Base-by-base conservation (phyloP, 1,284 basidiomycete genomes). In the Malassezia psittaci region DNA sequence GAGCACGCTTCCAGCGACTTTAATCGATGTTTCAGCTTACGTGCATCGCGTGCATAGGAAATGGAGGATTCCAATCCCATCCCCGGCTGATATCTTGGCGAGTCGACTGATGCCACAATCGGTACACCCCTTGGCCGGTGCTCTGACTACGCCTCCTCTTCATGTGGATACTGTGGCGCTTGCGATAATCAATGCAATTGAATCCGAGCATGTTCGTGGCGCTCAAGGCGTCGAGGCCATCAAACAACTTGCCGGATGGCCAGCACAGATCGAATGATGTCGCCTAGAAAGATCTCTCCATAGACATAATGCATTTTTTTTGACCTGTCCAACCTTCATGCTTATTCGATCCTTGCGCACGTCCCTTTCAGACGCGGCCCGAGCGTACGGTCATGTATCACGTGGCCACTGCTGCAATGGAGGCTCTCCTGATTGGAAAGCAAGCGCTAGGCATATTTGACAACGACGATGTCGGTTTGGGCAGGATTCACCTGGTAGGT, bases 151-250 rank as follows among this genome's bases (percentile, higher is more conserved):
- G 51, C 88, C 85, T 24, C 90, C 94, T 0, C 83, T 98, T 45
- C 93, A 98, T 71, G 88, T 96, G 24, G 93, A 98, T 67, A 90
- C 93, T 58, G 89, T 98, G 37, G 93, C 86, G 1, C 83, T 85
- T 65, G 89, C 90, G 0, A 82, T 90, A 9, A 83, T 84, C 61
- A 76, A 62, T 2, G 67, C 77, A 5, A 76, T 86, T 51, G 75
- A 73, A 56, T 62, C 59, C 46, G 75, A 76, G 3, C 55, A 38
- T 32, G 51, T 64, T 7, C 48, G 52, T 16, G 69, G 69, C 8
- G 42, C 60, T 29, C 52, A 69, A 24, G 63, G 64, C 24, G 51
- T 59, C 5, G 53, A 61, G 12, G 57, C 51, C 1, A 70, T 72
- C 24, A 54, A 63, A 16, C 54, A 57, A 45, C 60, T 72, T 0